These are phyloP conservation scores for Sinapis alba DNA, from an alignment of 441 rosid species.

Conservation along the genomic window DNA sequence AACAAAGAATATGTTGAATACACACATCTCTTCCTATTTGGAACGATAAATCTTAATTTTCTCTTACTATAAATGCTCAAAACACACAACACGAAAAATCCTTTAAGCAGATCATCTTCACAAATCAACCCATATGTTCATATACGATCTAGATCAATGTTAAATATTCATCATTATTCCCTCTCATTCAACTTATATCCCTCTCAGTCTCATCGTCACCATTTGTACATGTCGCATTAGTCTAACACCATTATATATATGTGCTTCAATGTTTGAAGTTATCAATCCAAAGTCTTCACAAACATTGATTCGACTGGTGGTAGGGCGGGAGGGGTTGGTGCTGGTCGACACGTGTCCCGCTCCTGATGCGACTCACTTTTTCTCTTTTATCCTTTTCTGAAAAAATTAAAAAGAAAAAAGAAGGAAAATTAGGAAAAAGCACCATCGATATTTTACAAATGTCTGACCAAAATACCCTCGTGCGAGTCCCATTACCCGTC, in stretches of 20 bases:
- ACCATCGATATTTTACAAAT: not conserved
- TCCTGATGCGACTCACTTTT: not conserved
- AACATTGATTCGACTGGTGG: no score
- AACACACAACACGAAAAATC: not conserved
- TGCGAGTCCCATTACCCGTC: not conserved
- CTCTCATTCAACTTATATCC: not conserved
- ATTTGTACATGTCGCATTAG: not conserved
- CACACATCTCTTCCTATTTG: not conserved
- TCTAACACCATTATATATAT: not conserved
- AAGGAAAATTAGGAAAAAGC: not conserved
- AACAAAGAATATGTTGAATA: not conserved
- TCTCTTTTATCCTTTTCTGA: not conserved
- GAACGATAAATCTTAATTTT: not conserved
- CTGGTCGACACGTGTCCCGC: slow-evolving; percentile 21
- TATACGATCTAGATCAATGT: not conserved
- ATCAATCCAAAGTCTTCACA: not conserved
- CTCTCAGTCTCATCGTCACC: not conserved
- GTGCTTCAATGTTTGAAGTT: not conserved
- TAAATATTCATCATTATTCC: not conserved
- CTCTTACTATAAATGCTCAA: not conserved
- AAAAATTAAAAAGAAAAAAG: not conserved
- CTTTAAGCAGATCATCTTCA: not conserved
- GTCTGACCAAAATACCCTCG: slow-evolving; percentile 27
- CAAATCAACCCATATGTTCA: not conserved
- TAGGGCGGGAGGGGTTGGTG: no score